A percentile compares a stretch with the other conserved stretches of the same genome.
phyloP scores from a whole-genome alignment of 352 stramenopile genomes.

The Saprolegnia diclina region DNA sequence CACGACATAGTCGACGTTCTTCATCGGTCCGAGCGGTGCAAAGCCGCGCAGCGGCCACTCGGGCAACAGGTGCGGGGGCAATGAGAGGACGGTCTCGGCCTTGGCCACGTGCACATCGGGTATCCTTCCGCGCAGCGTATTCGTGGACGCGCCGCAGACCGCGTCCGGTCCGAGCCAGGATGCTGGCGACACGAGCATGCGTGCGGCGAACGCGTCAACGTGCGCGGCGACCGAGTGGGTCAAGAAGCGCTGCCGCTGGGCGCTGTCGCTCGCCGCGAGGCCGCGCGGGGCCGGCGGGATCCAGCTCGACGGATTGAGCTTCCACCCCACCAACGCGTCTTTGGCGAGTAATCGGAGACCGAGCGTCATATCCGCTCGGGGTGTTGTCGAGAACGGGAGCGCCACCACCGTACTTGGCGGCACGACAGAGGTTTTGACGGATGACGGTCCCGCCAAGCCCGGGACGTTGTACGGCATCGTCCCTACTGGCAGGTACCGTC shows the following conservation, averaged over 20 bases:
- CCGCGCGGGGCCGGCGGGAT: background rate
- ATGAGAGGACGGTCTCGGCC: background rate
- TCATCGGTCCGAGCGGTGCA: background rate
- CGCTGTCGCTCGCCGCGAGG: background rate
- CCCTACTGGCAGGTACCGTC: background rate
- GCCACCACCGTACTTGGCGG: background rate
- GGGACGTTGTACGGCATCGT: background rate
- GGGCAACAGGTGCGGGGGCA: slow-evolving; percentile 1
- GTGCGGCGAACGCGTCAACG: background rate
- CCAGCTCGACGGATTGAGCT: background rate
- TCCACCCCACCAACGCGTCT: background rate
- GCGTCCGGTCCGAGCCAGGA: background rate
- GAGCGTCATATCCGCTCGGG: background rate
- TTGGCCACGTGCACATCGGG: slow-evolving; percentile 2
- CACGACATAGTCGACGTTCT: slow-evolving; percentile 6
- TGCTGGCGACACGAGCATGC: background rate
- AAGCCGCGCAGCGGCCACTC: slow-evolving; percentile 12
- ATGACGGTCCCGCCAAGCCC: background rate
- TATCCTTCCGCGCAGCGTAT: background rate
- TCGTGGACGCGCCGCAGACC: background rate
- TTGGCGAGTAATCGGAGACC: background rate
- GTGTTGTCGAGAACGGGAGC: background rate
- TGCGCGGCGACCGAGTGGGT: background rate
- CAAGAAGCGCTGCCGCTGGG: slow-evolving; percentile 4
- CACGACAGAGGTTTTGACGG: background rate